phyloP scores from a whole-genome alignment of 1,139 yeast species.

The Yamadazyma sp. region DNA sequence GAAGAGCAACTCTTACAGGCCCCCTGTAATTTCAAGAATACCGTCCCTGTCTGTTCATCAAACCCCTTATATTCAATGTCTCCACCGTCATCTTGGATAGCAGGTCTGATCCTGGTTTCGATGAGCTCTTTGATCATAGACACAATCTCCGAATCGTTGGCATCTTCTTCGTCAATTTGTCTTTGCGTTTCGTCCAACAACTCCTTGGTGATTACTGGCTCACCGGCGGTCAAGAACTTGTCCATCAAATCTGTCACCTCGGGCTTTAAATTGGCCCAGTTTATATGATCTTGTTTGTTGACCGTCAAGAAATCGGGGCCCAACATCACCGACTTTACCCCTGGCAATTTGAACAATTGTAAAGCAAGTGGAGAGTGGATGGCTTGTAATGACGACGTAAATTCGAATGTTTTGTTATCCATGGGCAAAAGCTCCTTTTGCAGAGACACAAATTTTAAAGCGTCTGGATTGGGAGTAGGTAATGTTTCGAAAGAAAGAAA shows the following conservation, averaged over 20 bases:
- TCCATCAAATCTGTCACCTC: conserved; percentile 45
- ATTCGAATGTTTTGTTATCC: conserved; percentile 59
- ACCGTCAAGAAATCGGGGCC: conserved; percentile 59
- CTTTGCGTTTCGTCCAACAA: conserved; percentile 36
- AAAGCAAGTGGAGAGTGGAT: conserved; percentile 81
- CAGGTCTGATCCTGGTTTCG: conserved; percentile 63
- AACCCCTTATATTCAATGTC: conserved; percentile 73
- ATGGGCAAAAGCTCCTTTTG: conserved; percentile 61
- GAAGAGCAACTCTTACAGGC: conserved; percentile 82
- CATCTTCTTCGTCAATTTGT: conserved; percentile 30
- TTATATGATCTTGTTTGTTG: conserved; percentile 46
- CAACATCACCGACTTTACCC: conserved; percentile 84
- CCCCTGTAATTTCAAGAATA: conserved; percentile 73
- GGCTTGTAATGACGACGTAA: conserved; percentile 69
- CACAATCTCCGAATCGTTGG: conserved; percentile 52
- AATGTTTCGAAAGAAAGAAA: conserved; percentile 40
- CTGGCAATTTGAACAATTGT: conserved; percentile 76
- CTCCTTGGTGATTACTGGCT: conserved; percentile 55
- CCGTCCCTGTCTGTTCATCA: conserved; percentile 68
- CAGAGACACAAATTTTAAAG: conserved; percentile 69
- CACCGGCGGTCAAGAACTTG: conserved; percentile 33
- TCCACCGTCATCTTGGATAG: conserved; percentile 80
- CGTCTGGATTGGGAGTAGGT: conserved; percentile 89
- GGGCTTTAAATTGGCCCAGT: conserved; percentile 48
- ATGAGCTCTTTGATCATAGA: conserved; percentile 61